These are phyloP conservation scores for Talaromyces nanjingensis DNA, from an alignment of 495 filamentous ascomycete genomes.

Conservation along the genomic window DNA sequence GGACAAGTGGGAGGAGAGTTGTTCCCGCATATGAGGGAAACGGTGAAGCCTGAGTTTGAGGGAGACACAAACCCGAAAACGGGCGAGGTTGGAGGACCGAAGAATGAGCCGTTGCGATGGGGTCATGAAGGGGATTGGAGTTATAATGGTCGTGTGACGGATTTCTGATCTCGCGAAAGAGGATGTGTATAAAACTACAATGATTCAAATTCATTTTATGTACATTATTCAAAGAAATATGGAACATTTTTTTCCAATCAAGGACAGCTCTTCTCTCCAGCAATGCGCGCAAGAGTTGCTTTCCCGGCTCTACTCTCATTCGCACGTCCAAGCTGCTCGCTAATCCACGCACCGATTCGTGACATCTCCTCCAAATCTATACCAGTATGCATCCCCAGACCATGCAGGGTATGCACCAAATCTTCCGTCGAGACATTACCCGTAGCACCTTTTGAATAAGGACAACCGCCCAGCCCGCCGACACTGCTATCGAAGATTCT, in stretches of 20 bases:
- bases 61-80: constrained; percentile 90
- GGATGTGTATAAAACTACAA: background rate
- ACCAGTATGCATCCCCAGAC: constrained; percentile 79
- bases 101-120: constrained; percentile 95
- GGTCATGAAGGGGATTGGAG: constrained; percentile 80
- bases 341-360: constrained; percentile 86
- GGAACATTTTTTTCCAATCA: background rate
- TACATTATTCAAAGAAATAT: constrained; percentile 1
- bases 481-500: constrained; percentile 86
- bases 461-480: constrained; percentile 88
- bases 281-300: constrained; percentile 56
- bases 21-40: constrained; percentile 63
- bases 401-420: constrained; percentile 81
- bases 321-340: constrained; percentile 63
- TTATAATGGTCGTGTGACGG: constrained; percentile 90
- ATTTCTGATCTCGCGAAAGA: constrained; percentile 54
- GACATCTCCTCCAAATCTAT: constrained; percentile 77
- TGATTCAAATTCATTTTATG: background rate
- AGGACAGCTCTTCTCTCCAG: constrained; percentile 3
- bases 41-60: constrained; percentile 86
- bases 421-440: constrained; percentile 96
- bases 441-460: constrained; percentile 87
- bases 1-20: constrained; percentile 44
- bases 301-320: constrained; percentile 76
- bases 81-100: constrained; percentile 93